Conservation (phyloP, 148 eudicot species). For the Hydrangea macrophylla region DNA sequence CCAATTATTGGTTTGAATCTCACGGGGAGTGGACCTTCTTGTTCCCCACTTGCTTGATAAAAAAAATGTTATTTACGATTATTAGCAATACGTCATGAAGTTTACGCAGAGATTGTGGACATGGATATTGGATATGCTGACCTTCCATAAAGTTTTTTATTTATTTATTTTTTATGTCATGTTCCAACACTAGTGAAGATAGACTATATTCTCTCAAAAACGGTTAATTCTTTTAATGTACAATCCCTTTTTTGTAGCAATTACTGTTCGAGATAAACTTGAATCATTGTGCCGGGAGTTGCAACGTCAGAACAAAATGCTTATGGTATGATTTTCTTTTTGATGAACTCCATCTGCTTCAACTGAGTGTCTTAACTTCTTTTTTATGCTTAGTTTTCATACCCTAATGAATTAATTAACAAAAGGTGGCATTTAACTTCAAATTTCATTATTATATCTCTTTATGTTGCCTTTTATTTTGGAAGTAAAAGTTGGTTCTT, state of each 20-base stretch:
- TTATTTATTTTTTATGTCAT: too few relatives aligned
- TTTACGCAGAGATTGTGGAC: not conserved
- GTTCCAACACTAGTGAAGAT: not conserved
- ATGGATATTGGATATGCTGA: not conserved
- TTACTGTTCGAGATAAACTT: constrained; percentile 82
- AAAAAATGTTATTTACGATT: too few relatives aligned
- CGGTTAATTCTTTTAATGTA: not conserved
- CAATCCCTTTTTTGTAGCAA: constrained; percentile 55
- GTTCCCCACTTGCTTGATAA: too few relatives aligned
- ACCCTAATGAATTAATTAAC: too few relatives aligned
- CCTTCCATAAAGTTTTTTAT: not conserved
- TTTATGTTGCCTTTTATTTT: not conserved
- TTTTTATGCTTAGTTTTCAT: not conserved
- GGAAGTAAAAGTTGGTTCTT: not conserved
- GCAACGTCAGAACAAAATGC: constrained; percentile 83
- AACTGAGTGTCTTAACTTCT: not conserved
- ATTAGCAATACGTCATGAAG: too few relatives aligned
- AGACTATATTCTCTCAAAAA: not conserved
- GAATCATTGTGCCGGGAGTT: constrained; percentile 95
- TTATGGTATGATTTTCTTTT: constrained; percentile 62
- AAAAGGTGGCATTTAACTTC: too few relatives aligned
- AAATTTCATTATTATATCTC: too few relatives aligned
- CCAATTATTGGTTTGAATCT: too few relatives aligned
- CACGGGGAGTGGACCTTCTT: too few relatives aligned
- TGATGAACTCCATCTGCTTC: not conserved